Conservation (phyloP, 2,329 filamentous ascomycete species). For the Trichoderma guizhouense region DNA sequence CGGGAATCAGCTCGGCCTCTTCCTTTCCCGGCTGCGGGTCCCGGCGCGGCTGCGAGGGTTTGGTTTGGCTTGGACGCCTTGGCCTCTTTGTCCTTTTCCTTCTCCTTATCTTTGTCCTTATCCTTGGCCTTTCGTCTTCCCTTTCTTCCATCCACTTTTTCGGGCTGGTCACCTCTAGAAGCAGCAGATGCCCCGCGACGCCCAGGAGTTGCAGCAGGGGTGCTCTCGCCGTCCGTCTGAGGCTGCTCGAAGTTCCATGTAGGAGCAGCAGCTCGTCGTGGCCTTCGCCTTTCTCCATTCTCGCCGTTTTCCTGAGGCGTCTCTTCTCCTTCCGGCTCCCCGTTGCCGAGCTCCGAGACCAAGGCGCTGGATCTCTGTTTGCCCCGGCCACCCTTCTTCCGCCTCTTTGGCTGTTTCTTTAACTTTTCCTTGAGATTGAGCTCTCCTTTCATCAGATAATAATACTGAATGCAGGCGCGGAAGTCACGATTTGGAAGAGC, state of each 20-base stretch:
- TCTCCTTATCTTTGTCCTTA: constrained; percentile 32
- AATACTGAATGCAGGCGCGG: constrained; percentile 79
- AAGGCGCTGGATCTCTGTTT: constrained; percentile 62
- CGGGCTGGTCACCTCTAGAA: constrained; percentile 42
- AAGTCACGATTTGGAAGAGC: constrained; percentile 66
- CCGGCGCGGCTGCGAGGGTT: constrained; percentile 46
- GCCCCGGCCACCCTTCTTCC: constrained; percentile 53
- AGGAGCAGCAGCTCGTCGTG: constrained; percentile 65
- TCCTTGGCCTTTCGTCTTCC: constrained; percentile 40
- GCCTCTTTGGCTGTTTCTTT: constrained; percentile 59
- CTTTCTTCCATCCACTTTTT: constrained; percentile 44
- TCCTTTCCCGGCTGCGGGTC: constrained; percentile 39
- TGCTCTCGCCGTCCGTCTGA: constrained; percentile 58
- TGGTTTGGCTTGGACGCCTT: constrained; percentile 42
- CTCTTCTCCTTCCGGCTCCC: constrained; percentile 55
- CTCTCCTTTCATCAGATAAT: constrained; percentile 75
- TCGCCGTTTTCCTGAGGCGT: constrained; percentile 51
- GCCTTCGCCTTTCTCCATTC: constrained; percentile 57
- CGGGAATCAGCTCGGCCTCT: constrained; percentile 56
- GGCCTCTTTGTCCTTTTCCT: constrained; percentile 16
- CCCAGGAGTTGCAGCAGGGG: constrained; percentile 55
- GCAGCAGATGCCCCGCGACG: constrained; percentile 43
- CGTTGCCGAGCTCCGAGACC: constrained; percentile 63
- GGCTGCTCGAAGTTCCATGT: constrained; percentile 65
- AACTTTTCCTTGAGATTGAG: constrained; percentile 74